Base-by-base conservation (phyloP, 148 eudicot species). In the Linanthus parryae region DNA sequence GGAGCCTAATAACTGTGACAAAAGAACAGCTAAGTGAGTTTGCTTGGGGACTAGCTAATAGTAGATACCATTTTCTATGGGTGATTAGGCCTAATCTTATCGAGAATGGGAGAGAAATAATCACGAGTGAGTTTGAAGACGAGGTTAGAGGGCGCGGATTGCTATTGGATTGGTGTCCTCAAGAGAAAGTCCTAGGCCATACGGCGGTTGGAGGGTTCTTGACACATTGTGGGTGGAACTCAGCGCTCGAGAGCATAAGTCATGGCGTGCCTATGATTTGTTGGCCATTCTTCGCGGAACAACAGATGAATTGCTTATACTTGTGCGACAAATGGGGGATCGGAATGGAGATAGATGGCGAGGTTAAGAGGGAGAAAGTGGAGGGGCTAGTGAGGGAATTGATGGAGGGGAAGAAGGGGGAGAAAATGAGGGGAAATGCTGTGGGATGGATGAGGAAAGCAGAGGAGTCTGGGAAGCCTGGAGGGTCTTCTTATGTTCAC, bases 261-360 rank as follows among this genome's bases (percentile, higher is more conserved):
- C 27, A 53, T 6, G 88, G 83, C 7, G 80, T 77, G 54, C 78
- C 88, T 2, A 10, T 78, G 55, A 54, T 82, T 1, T 78, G 77
- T 54, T 82, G 84, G 84, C 84, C 81, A 1, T 82, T 74, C 18
- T 81, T 73, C 22, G 77, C 80, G 0, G 82, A 81, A 14, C 87
- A 77, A 60, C 73, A 68, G 13, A 74, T 67, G 2, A 82, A 82
- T 42, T 74, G 79, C 58, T 39, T 74, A 41, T 78, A 72, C 36
- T 40, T 64, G 18, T 77, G 80, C 50, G 55, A 30, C 4, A 65
- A 71, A 28, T 74, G 77, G 83, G 73, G 49, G 16, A 64, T 73
- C 0, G 80, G 80, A 12, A 56, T 74, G 77, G 84, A 73, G 71
- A 73, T 79, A 4, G 78, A 59, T 23, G 63, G 37, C 8, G 44